Conservation (phyloP, 2,329 filamentous ascomycete genomes). For the Aspergillus fumigatus region DNA sequence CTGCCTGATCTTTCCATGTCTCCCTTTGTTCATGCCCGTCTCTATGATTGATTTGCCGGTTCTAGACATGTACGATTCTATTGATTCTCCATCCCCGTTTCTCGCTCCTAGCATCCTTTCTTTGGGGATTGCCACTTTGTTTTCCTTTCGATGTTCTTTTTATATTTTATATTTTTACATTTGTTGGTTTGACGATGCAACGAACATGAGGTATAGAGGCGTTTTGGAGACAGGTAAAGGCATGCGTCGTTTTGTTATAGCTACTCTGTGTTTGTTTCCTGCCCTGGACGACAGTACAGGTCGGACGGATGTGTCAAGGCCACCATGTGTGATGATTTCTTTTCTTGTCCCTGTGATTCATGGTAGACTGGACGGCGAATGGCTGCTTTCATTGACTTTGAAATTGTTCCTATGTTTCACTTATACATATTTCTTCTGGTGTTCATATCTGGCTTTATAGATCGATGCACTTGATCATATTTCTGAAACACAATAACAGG, state of each 20-base stretch:
- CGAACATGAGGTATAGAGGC: neutral
- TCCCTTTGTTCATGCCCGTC: neutral
- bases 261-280: neutral
- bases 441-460: neutral
- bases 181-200: neutral
- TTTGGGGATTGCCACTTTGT: neutral
- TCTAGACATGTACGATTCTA: neutral
- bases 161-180: neutral
- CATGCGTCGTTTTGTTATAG: neutral
- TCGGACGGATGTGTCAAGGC: neutral
- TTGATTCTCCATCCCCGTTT: neutral
- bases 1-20: constrained; percentile 14
- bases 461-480: neutral
- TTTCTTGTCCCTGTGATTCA: neutral
- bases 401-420: neutral
- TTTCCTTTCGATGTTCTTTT: neutral
- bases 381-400: neutral
- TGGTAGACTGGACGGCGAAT: neutral
- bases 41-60: neutral
- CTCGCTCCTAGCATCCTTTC: neutral
- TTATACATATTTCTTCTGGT: neutral
- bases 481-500: neutral
- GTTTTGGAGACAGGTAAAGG: neutral
- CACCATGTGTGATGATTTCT: neutral
- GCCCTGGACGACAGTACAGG: neutral